Conservation (phyloP, 331 rosid genomes). For the Rhamnella rubrinervis region DNA sequence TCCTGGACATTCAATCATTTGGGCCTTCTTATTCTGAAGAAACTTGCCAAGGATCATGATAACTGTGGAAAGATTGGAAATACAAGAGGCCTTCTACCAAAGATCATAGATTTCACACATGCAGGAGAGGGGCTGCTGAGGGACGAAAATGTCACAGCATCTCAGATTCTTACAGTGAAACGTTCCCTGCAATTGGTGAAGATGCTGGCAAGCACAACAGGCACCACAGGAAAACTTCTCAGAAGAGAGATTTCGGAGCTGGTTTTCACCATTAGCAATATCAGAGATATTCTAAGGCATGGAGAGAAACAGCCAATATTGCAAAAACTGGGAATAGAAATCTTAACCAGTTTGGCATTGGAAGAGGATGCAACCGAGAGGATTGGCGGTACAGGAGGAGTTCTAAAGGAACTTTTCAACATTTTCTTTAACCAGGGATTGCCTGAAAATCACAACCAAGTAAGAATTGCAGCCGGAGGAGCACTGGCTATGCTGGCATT, state of each 20-base stretch:
- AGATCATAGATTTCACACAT: constrained; percentile 77
- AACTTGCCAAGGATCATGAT: constrained; percentile 79
- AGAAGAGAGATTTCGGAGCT: constrained; percentile 79
- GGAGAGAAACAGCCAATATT: constrained; percentile 66
- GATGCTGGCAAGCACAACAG: constrained; percentile 80
- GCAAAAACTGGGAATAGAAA: constrained; percentile 78
- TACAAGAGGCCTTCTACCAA: constrained; percentile 85
- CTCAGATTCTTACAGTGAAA: constrained; percentile 63
- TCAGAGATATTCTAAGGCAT: constrained; percentile 66
- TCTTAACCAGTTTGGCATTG: constrained; percentile 65
- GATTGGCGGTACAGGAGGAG: constrained; percentile 87
- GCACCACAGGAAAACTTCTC: constrained; percentile 70
- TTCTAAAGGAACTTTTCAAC: constrained; percentile 65
- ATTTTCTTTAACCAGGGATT: constrained; percentile 51
- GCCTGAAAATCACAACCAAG: constrained; percentile 34
- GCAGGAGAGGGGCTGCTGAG: constrained; percentile 63
- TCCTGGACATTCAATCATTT: constrained; percentile 77
- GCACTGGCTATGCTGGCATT: constrained; percentile 83
- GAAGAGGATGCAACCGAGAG: constrained; percentile 83
- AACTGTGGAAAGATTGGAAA: constrained; percentile 93
- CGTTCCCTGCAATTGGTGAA: constrained; percentile 84
- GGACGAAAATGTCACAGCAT: constrained; percentile 42
- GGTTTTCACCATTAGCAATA: constrained; percentile 81
- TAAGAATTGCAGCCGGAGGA: constrained; percentile 75
- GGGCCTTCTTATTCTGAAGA: constrained; percentile 79